Percentiles rank a stretch among this genome's conserved stretches.
phyloP scores from a whole-genome alignment of 225 moss, liverwort and hornwort species.

The Anthoceros angustus region DNA sequence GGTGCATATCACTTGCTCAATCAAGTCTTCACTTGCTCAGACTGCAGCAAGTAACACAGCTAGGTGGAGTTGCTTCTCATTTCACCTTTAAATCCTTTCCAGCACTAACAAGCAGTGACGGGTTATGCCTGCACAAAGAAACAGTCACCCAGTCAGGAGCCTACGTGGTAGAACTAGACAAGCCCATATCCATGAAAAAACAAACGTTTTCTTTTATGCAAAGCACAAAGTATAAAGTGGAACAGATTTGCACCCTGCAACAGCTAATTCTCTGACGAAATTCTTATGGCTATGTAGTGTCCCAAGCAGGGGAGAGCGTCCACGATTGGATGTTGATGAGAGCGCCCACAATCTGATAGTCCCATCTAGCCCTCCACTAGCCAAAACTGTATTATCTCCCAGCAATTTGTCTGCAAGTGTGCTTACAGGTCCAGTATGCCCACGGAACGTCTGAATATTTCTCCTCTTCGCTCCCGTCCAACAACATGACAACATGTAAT shows the following conservation, averaged over 20 bases:
- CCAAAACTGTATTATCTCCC: slow-evolving; percentile 45
- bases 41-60: background rate
- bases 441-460: slow-evolving; percentile 46
- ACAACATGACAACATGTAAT: no score
- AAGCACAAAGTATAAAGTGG: background rate
- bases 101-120: slow-evolving; percentile 49
- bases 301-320: slow-evolving; percentile 44
- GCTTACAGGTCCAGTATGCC: slow-evolving; percentile 46
- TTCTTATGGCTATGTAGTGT: slow-evolving; percentile 51
- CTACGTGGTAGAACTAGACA: background rate
- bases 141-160: background rate
- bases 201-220: no score
- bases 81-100: slow-evolving; percentile 46
- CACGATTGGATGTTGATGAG: slow-evolving; percentile 27
- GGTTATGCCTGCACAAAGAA: slow-evolving; percentile 34
- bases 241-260: slow-evolving; percentile 25
- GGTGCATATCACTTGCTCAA: background rate
- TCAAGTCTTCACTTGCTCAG: background rate
- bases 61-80: background rate
- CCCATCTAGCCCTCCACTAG: slow-evolving; percentile 62
- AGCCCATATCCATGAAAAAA: background rate
- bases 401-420: slow-evolving; percentile 51
- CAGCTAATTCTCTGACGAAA: slow-evolving; percentile 42
- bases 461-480: slow-evolving; percentile 15
- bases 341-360: slow-evolving; percentile 57